Conservation (phyloP, 2,329 filamentous ascomycete species). For the Penicillium sp. region DNA sequence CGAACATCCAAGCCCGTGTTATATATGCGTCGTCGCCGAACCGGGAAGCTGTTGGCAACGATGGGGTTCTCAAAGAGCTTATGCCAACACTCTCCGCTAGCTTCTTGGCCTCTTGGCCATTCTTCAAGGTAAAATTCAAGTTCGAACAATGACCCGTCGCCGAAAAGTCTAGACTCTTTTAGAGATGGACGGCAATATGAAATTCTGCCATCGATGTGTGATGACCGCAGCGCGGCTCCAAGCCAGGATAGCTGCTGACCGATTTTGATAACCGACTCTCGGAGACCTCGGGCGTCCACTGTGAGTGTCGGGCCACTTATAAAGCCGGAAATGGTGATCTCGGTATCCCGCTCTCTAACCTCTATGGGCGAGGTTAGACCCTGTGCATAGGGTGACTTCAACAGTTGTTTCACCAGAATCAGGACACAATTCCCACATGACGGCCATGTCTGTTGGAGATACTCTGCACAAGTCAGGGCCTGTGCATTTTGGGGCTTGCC, state of each 20-base stretch:
- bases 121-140: too few species aligned
- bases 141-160: not conserved
- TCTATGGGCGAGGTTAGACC: not conserved
- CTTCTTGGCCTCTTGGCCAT: too few species aligned
- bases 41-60: not conserved
- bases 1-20: not conserved
- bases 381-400: not conserved
- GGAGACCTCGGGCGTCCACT: not conserved
- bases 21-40: not conserved
- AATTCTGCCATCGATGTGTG: not conserved
- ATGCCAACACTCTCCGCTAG: not conserved
- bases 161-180: too few species aligned
- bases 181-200: too few species aligned
- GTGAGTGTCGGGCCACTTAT: not conserved
- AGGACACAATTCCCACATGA: not conserved
- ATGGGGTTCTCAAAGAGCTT: not conserved
- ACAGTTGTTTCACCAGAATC: not conserved
- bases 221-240: not conserved
- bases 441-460: not conserved
- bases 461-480: not conserved
- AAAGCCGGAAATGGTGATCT: not conserved
- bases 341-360: not conserved
- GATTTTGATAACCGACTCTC: not conserved
- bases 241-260: not conserved
- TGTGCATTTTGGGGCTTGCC: not conserved